Evolutionary conservation across 1,139 yeast genomes (phyloP), one percentile per base, ranked within the genome.

Genomic region (Yamadazyma atmosphaerica): DNA sequence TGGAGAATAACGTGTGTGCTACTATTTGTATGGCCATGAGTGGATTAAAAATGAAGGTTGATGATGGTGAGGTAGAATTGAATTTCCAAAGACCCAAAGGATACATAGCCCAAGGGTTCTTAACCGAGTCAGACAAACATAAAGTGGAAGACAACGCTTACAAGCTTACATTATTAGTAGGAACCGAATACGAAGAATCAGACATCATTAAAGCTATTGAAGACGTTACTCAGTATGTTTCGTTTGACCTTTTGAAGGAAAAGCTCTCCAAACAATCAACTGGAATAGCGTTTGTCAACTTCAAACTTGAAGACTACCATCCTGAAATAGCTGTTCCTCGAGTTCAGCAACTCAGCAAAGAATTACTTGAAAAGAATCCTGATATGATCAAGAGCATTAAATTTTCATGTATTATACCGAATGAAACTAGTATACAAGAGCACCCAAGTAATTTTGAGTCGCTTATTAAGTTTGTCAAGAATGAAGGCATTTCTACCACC

Each of bases 21-120:
- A 84, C 94, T 0, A 59, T 80, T 1, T 67, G 79, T 1, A 60
- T 72, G 27, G 69, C 85, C 1, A 62, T 80, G 36, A 66, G 68
- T 45, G 72, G 70, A 0, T 55, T 61, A 30, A 45, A 59, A 31
- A 41, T 77, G 35, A 34, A 23, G 17, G 37, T 47, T 9, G 47
- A 44, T 14, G 57, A 49, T 2, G 41, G 47, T 3, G 45, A 44
- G 4, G 13, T 48, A 10, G 47, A 48, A 8, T 51, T 81, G 11
- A 51, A 45, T 2, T 53, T 82, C 3, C 46, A 58, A 8, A 68
- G 95, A 49, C 92, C 94, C 1, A 62, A 65, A n/a, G 84, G 80
- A 43, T 86, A 82, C 50, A 71, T 83, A 18, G 72, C 76, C 2
- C 74, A 65, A 46, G 43, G 49, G 5, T 47, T 41, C 7, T 55